A percentile compares a stretch with the other conserved stretches of the same genome.
These are phyloP conservation scores for Lecanicillium sp. DNA, from an alignment of 2,329 filamentous ascomycete genomes.

Conservation along the genomic window DNA sequence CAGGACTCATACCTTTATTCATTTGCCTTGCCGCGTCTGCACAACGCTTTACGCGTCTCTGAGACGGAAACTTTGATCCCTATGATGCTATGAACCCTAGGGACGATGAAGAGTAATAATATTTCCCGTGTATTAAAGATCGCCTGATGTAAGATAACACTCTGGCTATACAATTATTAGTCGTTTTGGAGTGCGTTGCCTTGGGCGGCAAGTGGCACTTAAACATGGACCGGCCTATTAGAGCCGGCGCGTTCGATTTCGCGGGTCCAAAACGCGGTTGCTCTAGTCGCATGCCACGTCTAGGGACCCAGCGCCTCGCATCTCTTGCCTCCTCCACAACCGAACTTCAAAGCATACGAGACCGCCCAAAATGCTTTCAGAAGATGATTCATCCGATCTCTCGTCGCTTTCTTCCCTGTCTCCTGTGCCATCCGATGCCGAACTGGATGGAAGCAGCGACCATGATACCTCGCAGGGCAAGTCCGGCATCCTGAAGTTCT, in stretches of 20 bases:
- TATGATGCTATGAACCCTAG: too few species aligned
- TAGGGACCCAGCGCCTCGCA: slow-evolving; percentile 11
- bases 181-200: too few species aligned
- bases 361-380: slow-evolving; percentile 43
- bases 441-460: slow-evolving; percentile 39
- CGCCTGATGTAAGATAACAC: too few species aligned
- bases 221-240: slow-evolving; percentile 6
- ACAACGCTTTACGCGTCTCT: too few species aligned
- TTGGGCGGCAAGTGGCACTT: too few species aligned
- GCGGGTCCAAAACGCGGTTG: slow-evolving; percentile 18
- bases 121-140: too few species aligned
- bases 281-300: slow-evolving; percentile 11
- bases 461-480: slow-evolving; percentile 32
- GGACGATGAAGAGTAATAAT: too few species aligned
- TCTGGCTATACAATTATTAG: too few species aligned
- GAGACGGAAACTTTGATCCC: too few species aligned
- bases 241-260: slow-evolving; percentile 13
- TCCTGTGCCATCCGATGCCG: slow-evolving; percentile 35
- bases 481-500: slow-evolving; percentile 60
- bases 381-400: slow-evolving; percentile 56
- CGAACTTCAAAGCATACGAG: slow-evolving; percentile 20
- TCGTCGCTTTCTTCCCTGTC: slow-evolving; percentile 48
- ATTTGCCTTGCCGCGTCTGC: too few species aligned
- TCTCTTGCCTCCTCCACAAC: slow-evolving; percentile 23
- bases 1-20: too few species aligned